Evolutionary conservation across 176 grass and related monocot species (phyloP).

Genomic region (Stipa capillata): DNA sequence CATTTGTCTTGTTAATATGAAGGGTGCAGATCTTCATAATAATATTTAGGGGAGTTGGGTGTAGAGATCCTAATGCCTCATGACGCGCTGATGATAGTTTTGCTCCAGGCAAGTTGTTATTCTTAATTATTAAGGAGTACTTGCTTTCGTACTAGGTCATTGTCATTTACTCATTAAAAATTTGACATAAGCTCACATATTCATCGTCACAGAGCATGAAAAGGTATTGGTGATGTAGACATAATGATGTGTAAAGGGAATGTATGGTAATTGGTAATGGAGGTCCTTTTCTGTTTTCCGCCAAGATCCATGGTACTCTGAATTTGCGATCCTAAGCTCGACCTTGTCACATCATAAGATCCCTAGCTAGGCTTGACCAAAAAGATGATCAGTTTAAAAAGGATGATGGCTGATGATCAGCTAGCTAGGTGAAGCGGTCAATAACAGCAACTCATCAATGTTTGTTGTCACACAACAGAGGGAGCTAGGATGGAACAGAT

Average conservation of each 20-base stretch:
- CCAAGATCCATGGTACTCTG: not conserved
- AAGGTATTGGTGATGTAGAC: conserved; percentile 13
- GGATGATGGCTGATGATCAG: too few relatives aligned
- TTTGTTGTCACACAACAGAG: too few relatives aligned
- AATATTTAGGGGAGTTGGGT: not conserved
- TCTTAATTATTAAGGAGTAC: too few relatives aligned
- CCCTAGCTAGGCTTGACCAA: conserved; percentile 2
- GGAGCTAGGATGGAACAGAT: too few relatives aligned
- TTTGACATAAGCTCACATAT: not conserved
- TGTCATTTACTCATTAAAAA: conserved; percentile 14
- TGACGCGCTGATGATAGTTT: not conserved
- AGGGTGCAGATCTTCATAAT: not conserved
- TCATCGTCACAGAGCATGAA: conserved; percentile 12
- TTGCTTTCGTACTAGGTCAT: not conserved
- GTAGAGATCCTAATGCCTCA: not conserved
- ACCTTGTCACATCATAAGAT: conserved; percentile 5
- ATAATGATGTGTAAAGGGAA: not conserved
- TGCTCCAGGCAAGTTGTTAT: not conserved
- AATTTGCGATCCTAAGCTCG: not conserved
- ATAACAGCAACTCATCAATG: not conserved
- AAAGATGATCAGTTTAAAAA: not conserved
- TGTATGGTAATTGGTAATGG: not conserved
- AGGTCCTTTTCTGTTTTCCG: conserved; percentile 1
- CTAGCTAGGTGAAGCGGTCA: not conserved
- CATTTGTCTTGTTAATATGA: conserved; percentile 25